These are phyloP conservation scores for Tolypocladium ovalisporum DNA, from an alignment of 2,329 filamentous ascomycete species.

Conservation along the genomic window DNA sequence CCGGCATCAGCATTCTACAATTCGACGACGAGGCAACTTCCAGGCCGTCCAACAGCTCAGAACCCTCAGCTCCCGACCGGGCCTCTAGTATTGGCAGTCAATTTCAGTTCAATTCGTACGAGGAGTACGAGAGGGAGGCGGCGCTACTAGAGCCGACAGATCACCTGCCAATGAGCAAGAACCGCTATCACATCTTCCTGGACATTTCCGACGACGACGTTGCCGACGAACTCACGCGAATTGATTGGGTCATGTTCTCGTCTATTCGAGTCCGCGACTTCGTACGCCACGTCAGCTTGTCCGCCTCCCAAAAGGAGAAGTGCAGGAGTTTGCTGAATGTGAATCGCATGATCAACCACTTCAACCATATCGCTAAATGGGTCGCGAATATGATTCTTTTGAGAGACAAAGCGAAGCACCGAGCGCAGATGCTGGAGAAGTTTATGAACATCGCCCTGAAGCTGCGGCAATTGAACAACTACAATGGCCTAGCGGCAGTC, in stretches of 20 bases:
- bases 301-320: slow-evolving; percentile 58
- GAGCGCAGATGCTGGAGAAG: slow-evolving; percentile 83
- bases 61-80: slow-evolving; percentile 27
- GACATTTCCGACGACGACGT: slow-evolving; percentile 74
- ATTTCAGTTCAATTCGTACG: slow-evolving; percentile 54
- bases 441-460: slow-evolving; percentile 87
- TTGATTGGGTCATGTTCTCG: slow-evolving; percentile 98
- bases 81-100: slow-evolving; percentile 28
- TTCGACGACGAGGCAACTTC: slow-evolving; percentile 35
- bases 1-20: slow-evolving; percentile 35
- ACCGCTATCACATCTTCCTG: slow-evolving; percentile 86
- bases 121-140: slow-evolving; percentile 74
- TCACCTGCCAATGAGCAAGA: slow-evolving; percentile 63
- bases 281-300: slow-evolving; percentile 78
- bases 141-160: slow-evolving; percentile 59
- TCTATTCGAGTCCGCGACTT: slow-evolving; percentile 89
- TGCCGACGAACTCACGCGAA: slow-evolving; percentile 82
- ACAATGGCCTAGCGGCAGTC: slow-evolving; percentile 90
- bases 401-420: slow-evolving; percentile 90
- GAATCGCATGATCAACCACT: slow-evolving; percentile 88
- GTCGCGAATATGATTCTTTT: slow-evolving; percentile 77
- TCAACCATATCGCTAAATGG: slow-evolving; percentile 77
- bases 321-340: slow-evolving; percentile 75
- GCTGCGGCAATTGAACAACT: slow-evolving; percentile 87
- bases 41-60: slow-evolving; percentile 35